Base-by-base conservation (phyloP, 768 basidiomycete genomes). In the Infundibulicybe gibba region DNA sequence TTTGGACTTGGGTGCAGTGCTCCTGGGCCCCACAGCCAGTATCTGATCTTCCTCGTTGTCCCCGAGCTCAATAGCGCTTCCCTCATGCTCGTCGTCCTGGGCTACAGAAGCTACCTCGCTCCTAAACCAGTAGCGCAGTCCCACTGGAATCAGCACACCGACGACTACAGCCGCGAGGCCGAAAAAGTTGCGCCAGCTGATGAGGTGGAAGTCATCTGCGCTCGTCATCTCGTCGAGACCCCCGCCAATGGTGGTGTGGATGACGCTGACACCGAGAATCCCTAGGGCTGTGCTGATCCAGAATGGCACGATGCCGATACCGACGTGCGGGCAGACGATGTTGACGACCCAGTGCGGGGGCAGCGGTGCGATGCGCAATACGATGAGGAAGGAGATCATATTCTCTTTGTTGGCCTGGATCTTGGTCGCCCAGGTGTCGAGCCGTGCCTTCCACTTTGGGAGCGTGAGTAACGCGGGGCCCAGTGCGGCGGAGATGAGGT, bases 261-360 rank as follows among this genome's bases (percentile, higher is more conserved):
- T 98, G 53, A 94, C 90, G 1, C 83, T 83, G 38, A 93, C 88
- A 42, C 94, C 94, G 37, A 93, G 76, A 54, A 97, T 90, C 1
- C 92, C 94, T 35, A 97, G 74, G 66, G 88, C 93, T 1, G 92
- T 94, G 60, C 83, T 87, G 47, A 79, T 67, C 92, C 93, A 98
- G 67, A 98, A 98, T 0, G 88, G 81, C 35, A 87, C 66, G 45
- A 93, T 64, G 9, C 82, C 78, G 52, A 98, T 94, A 30, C 92
- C 90, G 21, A 98, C 79, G 58, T 98, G 94, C 1, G 94, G 94
- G 52, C 89, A 90, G 8, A 97, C 71, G 48, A 97, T 75, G 60
- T 97, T 97, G 53, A 95, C 83, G 31, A 97, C 87, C 95, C 95
- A 97, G 57, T 97, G 94, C 5, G 94, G 94, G 25, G 94, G 94